These are phyloP conservation scores for Xerocomellus chrysenteron DNA, from an alignment of 768 basidiomycete species.

Conservation along the genomic window DNA sequence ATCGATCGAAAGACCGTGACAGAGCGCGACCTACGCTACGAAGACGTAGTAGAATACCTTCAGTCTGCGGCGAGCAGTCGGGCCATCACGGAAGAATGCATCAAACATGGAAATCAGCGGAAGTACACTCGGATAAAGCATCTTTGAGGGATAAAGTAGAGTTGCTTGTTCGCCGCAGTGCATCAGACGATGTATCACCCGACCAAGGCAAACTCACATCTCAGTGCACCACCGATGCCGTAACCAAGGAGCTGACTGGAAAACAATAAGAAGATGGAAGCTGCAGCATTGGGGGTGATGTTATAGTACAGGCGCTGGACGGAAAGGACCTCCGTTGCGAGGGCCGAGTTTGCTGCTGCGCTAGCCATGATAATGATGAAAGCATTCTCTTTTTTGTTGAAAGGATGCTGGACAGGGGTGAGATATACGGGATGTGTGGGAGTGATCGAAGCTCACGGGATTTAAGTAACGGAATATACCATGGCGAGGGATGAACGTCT, in stretches of 20 bases:
- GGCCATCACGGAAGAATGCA: slow-evolving; percentile 42
- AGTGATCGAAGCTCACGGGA: slow-evolving; percentile 31
- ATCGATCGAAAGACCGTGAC: slow-evolving; percentile 5
- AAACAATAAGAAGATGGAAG: slow-evolving; percentile 45
- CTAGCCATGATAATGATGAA: slow-evolving; percentile 59
- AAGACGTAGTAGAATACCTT: slow-evolving; percentile 29
- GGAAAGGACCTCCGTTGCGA: slow-evolving; percentile 53
- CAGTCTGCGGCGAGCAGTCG: slow-evolving; percentile 40
- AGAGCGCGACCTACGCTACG: slow-evolving; percentile 31
- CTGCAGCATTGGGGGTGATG: slow-evolving; percentile 44
- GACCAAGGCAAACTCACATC: slow-evolving; percentile 33
- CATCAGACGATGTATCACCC: background rate
- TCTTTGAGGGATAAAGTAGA: slow-evolving; percentile 44
- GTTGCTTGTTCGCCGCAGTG: slow-evolving; percentile 10
- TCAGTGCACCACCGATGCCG: slow-evolving; percentile 54
- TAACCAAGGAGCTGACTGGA: slow-evolving; percentile 44
- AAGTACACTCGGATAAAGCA: slow-evolving; percentile 40
- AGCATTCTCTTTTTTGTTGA: slow-evolving; percentile 60
- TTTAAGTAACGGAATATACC: slow-evolving; percentile 52
- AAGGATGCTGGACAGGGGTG: slow-evolving; percentile 43
- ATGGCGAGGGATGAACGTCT: slow-evolving; percentile 43
- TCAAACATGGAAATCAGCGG: slow-evolving; percentile 29
- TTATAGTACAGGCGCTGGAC: slow-evolving; percentile 56
- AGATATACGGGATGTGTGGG: background rate
- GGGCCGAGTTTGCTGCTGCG: slow-evolving; percentile 52